phyloP scores from a whole-genome alignment of 2,329 filamentous ascomycete genomes.

The Phyllosticta citribraziliensis region DNA sequence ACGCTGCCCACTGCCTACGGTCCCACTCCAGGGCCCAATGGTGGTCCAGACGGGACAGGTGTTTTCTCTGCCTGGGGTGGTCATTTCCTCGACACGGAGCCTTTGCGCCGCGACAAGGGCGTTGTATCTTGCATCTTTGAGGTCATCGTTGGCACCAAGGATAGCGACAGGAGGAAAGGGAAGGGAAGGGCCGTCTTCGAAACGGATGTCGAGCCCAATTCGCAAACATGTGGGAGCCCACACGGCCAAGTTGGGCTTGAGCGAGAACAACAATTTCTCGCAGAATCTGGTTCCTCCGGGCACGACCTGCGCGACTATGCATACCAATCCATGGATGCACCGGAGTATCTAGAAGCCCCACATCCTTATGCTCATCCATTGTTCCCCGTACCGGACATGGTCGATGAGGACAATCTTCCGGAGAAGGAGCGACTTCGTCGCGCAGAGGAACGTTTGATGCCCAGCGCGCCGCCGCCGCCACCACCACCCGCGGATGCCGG shows the following conservation, averaged over 20 bases:
- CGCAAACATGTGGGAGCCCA: neutral
- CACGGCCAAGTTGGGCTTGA: neutral
- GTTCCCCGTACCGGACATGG: slow-evolving; percentile 4
- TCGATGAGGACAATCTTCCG: slow-evolving; percentile 49
- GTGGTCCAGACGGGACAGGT: slow-evolving; percentile 21
- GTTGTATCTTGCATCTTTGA: slow-evolving; percentile 85
- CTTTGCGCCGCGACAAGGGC: slow-evolving; percentile 77
- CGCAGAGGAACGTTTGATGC: slow-evolving; percentile 69
- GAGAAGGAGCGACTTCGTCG: slow-evolving; percentile 75
- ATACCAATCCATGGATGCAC: slow-evolving; percentile 14
- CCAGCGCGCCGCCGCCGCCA: slow-evolving; percentile 70
- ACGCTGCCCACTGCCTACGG: slow-evolving; percentile 33
- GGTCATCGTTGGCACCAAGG: slow-evolving; percentile 74
- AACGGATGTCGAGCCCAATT: slow-evolving; percentile 6
- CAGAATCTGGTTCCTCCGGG: neutral
- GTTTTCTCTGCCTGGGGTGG: slow-evolving; percentile 48
- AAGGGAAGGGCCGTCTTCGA: slow-evolving; percentile 29
- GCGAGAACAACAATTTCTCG: neutral
- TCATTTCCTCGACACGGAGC: slow-evolving; percentile 78
- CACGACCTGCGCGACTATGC: slow-evolving; percentile 17
- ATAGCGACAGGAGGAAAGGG: slow-evolving; percentile 51
- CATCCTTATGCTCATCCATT: slow-evolving; percentile 8
- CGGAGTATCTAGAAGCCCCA: slow-evolving; percentile 9
- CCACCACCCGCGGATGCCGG: neutral
- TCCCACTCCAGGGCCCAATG: slow-evolving; percentile 28